A percentile compares a stretch with the other conserved stretches of the same genome.
Conservation (phyloP, 192 early-diverging fungal genomes). For the Gryganskiella cystojenkinii region DNA sequence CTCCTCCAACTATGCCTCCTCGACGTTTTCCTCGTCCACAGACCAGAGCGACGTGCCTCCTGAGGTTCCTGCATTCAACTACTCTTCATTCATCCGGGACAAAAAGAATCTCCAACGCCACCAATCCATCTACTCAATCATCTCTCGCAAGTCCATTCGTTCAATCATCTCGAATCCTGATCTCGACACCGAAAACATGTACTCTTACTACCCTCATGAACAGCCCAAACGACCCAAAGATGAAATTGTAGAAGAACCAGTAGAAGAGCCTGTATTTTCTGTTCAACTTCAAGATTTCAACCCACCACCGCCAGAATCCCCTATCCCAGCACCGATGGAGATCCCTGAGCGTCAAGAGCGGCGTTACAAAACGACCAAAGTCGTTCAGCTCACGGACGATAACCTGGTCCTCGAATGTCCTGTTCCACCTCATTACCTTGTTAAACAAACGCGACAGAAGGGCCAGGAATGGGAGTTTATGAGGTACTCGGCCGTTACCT, state of each 20-base stretch:
- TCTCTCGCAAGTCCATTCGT: conserved; percentile 27
- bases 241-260: conserved; percentile 26
- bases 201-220: conserved; percentile 43
- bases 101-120: conserved; percentile 27
- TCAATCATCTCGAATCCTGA: conserved; percentile 49
- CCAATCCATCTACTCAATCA: conserved; percentile 38
- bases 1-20: neutral
- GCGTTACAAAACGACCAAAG: conserved; percentile 63
- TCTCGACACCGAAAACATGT: conserved; percentile 33
- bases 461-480: conserved; percentile 80
- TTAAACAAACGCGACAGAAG: conserved; percentile 53
- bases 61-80: conserved; percentile 23
- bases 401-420: conserved; percentile 80
- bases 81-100: conserved; percentile 41
- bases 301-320: conserved; percentile 41
- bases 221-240: conserved; percentile 5
- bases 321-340: conserved; percentile 45
- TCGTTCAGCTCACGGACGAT: conserved; percentile 70
- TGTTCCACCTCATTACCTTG: conserved; percentile 66
- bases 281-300: conserved; percentile 40
- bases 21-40: neutral
- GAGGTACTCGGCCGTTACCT: conserved; percentile 80
- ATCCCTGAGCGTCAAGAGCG: conserved; percentile 59
- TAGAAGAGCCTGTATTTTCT: conserved; percentile 19
- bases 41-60: neutral